Conservation (phyloP, 176 grass and related monocot species). For the Melocanna baccifera region DNA sequence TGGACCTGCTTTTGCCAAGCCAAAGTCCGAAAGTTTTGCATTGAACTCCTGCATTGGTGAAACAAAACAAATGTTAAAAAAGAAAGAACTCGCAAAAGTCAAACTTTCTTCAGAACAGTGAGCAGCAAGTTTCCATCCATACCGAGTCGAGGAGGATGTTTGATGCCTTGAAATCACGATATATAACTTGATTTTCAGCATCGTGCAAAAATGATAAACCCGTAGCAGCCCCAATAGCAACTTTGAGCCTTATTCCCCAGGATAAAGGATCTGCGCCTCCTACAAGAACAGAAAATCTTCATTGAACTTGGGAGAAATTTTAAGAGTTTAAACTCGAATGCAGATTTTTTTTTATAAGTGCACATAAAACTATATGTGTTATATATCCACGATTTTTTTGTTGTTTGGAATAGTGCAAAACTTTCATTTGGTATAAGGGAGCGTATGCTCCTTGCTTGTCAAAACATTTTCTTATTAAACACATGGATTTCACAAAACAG, state of each 20-base stretch:
- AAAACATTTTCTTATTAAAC: background rate
- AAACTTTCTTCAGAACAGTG: background rate
- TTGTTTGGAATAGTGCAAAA: background rate
- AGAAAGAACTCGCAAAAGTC: background rate
- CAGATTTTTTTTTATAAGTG: background rate
- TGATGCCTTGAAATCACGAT: conserved; percentile 95
- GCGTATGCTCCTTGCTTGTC: background rate
- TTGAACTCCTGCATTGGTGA: conserved; percentile 61
- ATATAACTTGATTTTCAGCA: conserved; percentile 78
- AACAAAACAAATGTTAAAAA: background rate
- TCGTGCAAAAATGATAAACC: conserved; percentile 94
- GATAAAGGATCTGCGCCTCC: conserved; percentile 64
- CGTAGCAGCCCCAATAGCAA: conserved; percentile 72
- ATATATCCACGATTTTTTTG: background rate
- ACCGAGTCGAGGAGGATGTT: conserved; percentile 92
- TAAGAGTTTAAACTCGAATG: background rate
- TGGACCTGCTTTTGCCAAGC: conserved; percentile 91
- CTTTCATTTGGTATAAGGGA: background rate
- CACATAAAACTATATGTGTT: background rate
- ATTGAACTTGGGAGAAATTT: background rate
- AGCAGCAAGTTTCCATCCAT: conserved; percentile 12
- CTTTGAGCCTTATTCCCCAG: conserved; percentile 78
- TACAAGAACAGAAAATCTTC: conserved; percentile 21
- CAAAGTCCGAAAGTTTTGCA: conserved; percentile 89
- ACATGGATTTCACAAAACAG: background rate